Base-by-base conservation (phyloP, 2,329 filamentous ascomycete species). In the Nothomitra cinnamomea region DNA sequence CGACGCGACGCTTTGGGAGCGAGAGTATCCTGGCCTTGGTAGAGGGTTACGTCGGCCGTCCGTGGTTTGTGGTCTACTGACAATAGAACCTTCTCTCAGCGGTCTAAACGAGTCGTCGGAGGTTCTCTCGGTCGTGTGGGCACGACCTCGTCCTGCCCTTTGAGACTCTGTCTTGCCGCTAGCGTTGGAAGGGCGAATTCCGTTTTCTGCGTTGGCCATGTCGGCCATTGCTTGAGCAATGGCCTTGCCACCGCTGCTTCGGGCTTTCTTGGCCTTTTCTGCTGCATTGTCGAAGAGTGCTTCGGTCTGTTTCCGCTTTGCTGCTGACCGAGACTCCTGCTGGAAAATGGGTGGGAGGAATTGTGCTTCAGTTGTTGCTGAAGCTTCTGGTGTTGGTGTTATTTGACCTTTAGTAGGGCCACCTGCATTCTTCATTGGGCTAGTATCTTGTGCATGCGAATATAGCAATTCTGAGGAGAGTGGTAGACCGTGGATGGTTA, bases 261-360 rank as follows among this genome's bases (percentile, higher is more conserved):
- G 66, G 1, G 69, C 67, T 53, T 69, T 69, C 49, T 64, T 67
- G 2, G 67, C 65, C 2, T 66, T 67, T 48, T 70, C 64, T 1
- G 66, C 64, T 2, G 72, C 72, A 59, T 71, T 68, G 49, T 75
- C 70, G 51, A 76, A 73, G 2, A 73, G 61, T 35, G 70, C 66
- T 5, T 60, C 61, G 13, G 66, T 60, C 21, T 65, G 66, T 53
- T 67, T 70, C 15, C 70, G 66, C 58, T 72, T 75, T 10, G 64
- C 61, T 35, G 25, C 15, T 1, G 45, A 22, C 13, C 28, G 45
- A n/a, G 15, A 17, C 8, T 1, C 17, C 15, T 2, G 12, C 3
- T 49, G 24, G 45, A 35, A 35, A 13, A 49, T 24, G n/a, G 45
- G 45, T 2, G 45, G 45, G 25, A 49, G n/a, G 24, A 49, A 49